These are phyloP conservation scores for Paratrypanosoma confusum DNA, from an alignment of 208 protist genomes.

Conservation along the genomic window DNA sequence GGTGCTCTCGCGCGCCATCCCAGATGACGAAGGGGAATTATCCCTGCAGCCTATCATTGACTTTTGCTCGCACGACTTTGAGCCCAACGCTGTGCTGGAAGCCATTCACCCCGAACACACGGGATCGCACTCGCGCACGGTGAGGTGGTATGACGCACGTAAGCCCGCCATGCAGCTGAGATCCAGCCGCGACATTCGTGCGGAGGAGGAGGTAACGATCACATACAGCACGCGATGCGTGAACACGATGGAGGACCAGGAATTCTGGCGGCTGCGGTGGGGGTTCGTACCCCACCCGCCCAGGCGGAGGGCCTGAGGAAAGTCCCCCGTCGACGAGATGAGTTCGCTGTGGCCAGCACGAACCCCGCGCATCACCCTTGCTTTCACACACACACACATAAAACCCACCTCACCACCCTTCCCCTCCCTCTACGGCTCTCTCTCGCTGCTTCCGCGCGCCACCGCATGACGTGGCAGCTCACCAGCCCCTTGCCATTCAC, in stretches of 20 bases:
- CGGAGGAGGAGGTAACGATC: conserved; percentile 44
- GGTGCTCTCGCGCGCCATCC: conserved; percentile 48
- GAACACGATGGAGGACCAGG: conserved; percentile 33
- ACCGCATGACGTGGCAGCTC: too few species aligned
- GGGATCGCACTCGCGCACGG: neutral
- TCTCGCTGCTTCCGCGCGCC: too few species aligned
- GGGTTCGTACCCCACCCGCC: conserved; percentile 45
- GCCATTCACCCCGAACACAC: too few species aligned
- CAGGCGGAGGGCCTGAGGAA: conserved; percentile 1
- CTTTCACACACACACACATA: too few species aligned
- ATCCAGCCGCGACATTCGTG: conserved; percentile 18
- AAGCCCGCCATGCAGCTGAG: conserved; percentile 48
- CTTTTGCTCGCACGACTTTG: conserved; percentile 62
- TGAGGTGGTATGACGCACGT: conserved; percentile 19
- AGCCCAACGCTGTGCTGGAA: conserved; percentile 34
- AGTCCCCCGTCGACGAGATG: too few species aligned
- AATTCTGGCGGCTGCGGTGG: conserved; percentile 71
- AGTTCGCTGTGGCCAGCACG: too few species aligned
- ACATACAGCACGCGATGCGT: conserved; percentile 33
- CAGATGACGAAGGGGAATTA: conserved; percentile 34
- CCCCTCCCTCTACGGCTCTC: too few species aligned
- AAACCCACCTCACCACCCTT: too few species aligned
- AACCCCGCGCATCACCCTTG: too few species aligned
- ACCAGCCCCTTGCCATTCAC: too few species aligned
- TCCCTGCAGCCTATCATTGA: conserved; percentile 70